Conservation (phyloP, 768 basidiomycete species). For the Mycena vulgaris region DNA sequence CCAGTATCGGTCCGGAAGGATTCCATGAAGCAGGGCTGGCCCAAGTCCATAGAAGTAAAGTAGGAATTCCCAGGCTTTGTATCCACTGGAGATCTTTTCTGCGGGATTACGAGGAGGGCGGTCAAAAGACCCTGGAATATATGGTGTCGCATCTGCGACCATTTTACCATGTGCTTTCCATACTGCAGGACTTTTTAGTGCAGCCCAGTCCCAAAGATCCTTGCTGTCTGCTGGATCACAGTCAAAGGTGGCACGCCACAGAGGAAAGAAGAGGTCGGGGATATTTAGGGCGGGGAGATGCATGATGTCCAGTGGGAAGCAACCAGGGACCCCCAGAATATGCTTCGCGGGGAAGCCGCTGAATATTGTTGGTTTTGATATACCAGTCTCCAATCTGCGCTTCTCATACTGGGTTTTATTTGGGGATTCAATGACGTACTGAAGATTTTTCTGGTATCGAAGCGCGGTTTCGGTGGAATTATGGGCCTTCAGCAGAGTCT, state of each 20-base stretch:
- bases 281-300: constrained; percentile 47
- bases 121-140: constrained; percentile 53
- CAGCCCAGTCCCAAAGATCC: constrained; percentile 41
- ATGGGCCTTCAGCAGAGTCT: not conserved
- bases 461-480: not conserved
- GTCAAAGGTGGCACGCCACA: constrained; percentile 42
- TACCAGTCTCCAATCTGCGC: constrained; percentile 50
- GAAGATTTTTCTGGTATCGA: constrained; percentile 1
- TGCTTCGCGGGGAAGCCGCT: constrained; percentile 43
- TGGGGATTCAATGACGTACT: not conserved
- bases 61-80: constrained; percentile 49
- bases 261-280: constrained; percentile 38
- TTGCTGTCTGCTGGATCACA: constrained; percentile 33
- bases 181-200: constrained; percentile 22
- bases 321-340: constrained; percentile 49
- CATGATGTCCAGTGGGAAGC: constrained; percentile 55
- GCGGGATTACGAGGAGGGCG: constrained; percentile 48
- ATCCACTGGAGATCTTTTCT: constrained; percentile 39
- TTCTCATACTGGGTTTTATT: constrained; percentile 40
- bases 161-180: constrained; percentile 42
- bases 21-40: constrained; percentile 42
- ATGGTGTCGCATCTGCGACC: constrained; percentile 37
- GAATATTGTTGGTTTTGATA: constrained; percentile 55
- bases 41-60: constrained; percentile 47
- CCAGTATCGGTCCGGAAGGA: constrained; percentile 42